These are phyloP conservation scores for Puccinia polysora DNA, from an alignment of 1,284 basidiomycete genomes.

Conservation along the genomic window DNA sequence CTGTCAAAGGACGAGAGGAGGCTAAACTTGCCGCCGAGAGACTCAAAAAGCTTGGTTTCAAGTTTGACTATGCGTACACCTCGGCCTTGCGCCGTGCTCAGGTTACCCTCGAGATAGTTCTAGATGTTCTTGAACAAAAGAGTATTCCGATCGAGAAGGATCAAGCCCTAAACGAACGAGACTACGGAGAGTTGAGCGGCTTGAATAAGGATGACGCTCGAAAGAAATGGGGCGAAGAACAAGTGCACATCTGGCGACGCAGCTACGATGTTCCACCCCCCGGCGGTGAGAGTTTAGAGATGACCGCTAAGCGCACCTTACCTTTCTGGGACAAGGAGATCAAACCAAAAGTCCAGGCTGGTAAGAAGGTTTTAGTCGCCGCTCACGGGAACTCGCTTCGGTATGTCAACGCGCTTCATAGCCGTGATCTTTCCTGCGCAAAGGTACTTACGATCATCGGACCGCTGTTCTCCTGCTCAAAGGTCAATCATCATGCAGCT, in stretches of 20 bases:
- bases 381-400: slow-evolving; percentile 56
- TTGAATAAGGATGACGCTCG: slow-evolving; percentile 51
- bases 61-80: slow-evolving; percentile 54
- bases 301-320: slow-evolving; percentile 54
- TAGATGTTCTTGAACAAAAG: slow-evolving; percentile 55
- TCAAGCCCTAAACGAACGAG: slow-evolving; percentile 56
- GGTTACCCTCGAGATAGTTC: slow-evolving; percentile 54
- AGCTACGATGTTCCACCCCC: slow-evolving; percentile 55
- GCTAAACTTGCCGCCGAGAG: slow-evolving; percentile 48
- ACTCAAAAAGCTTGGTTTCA: slow-evolving; percentile 48
- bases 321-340: slow-evolving; percentile 56
- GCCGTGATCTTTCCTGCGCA: no score
- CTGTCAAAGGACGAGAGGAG: slow-evolving; percentile 48
- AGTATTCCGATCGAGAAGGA: slow-evolving; percentile 52
- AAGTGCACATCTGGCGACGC: slow-evolving; percentile 55
- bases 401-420: no score
- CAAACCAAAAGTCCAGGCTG: slow-evolving; percentile 52
- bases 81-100: slow-evolving; percentile 55
- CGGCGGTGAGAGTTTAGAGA: slow-evolving; percentile 55
- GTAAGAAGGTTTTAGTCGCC: slow-evolving; percentile 55
- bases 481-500: slow-evolving; percentile 55
- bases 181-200: slow-evolving; percentile 50
- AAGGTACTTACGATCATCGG: no score
- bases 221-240: slow-evolving; percentile 56
- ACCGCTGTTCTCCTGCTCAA: slow-evolving; percentile 40